Conservation (phyloP, 2,329 filamentous ascomycete species). For the Pyrenophora seminiperda region DNA sequence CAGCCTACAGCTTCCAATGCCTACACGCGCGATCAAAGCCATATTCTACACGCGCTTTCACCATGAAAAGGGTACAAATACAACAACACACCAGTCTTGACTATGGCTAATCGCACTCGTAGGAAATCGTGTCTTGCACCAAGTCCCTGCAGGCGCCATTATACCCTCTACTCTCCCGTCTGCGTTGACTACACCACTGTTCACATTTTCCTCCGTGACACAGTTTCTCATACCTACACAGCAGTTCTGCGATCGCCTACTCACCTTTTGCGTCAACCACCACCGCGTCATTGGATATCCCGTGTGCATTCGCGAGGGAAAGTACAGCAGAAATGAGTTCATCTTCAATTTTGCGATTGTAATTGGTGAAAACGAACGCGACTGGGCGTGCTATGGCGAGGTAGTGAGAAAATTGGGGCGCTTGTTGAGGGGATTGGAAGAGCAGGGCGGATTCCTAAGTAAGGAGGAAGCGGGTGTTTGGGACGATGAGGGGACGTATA, state of each 20-base stretch:
- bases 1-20: conserved; percentile 30
- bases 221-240: conserved; percentile 95
- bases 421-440: conserved; percentile 87
- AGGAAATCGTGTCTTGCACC: conserved; percentile 68
- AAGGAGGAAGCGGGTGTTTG: conserved; percentile 55
- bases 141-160: conserved; percentile 67
- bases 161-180: conserved; percentile 48
- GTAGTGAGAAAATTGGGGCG: conserved; percentile 85
- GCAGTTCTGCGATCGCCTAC: conserved; percentile 89
- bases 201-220: conserved; percentile 84
- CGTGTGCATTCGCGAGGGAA: conserved; percentile 76
- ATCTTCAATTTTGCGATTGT: conserved; percentile 98
- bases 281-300: conserved; percentile 86
- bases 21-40: conserved; percentile 59
- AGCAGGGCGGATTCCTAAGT: conserved; percentile 84
- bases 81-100: background rate
- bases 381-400: conserved; percentile 79
- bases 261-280: conserved; percentile 76
- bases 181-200: conserved; percentile 64
- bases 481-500: conserved; percentile 33
- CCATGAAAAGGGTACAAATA: conserved; percentile 53
- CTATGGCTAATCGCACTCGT: conserved; percentile 9
- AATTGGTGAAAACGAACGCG: conserved; percentile 66
- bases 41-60: conserved; percentile 72
- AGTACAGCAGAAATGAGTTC: conserved; percentile 91